Base-by-base conservation (phyloP, 78 protist species). In the Dictyostelium intermedium region DNA sequence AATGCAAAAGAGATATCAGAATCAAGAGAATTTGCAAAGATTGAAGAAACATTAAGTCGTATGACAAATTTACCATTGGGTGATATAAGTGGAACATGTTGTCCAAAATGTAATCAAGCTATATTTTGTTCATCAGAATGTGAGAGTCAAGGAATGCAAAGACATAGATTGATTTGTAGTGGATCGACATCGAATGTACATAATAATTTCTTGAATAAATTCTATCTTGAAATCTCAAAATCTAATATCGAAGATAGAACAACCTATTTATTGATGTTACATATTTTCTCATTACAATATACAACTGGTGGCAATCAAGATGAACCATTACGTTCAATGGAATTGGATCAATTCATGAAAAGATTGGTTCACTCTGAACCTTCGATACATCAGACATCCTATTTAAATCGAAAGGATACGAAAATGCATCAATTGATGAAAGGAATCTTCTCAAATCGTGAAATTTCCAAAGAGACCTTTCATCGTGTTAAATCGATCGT, bases 11-110 rank as follows among this genome's bases (percentile, higher is more conserved):
- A 69, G 9, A 78, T 89, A 32, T 16, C 30, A 8, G 11, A 69
- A 69, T 81, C 87, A 34, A 80, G 39, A 80, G 94, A 89, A 70
- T 89, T 39, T 30, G 18, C 70, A 18, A 69, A 56, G n/a, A 79
- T 89, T 25, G 41, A 32, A 70, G 84, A 89, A 4, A 89, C 87
- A 5, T 20, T 89, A 20, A 6, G 32, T n/a, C 41, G 73, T 18
- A 80, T 89, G 87, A 89, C 94, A 18, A 74, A 83, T 63, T 80
- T 89, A 35, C 85, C 85, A 34, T 37, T 79, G 14, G 93, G 93
- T 60, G 34, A 35, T n/a, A 89, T 69, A 2, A n/a, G 32, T 13
- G 73, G 81, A 16, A 34, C 35, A 11, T 32, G 66, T 7, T 89
- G 94, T 34, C 56, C 81, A 25, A 32, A 45, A 20, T 89, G 94